Percentiles rank a stretch among this genome's conserved stretches.
Conservation (phyloP, 2,329 filamentous ascomycete species). For the Calcarisporium arbuscula region DNA sequence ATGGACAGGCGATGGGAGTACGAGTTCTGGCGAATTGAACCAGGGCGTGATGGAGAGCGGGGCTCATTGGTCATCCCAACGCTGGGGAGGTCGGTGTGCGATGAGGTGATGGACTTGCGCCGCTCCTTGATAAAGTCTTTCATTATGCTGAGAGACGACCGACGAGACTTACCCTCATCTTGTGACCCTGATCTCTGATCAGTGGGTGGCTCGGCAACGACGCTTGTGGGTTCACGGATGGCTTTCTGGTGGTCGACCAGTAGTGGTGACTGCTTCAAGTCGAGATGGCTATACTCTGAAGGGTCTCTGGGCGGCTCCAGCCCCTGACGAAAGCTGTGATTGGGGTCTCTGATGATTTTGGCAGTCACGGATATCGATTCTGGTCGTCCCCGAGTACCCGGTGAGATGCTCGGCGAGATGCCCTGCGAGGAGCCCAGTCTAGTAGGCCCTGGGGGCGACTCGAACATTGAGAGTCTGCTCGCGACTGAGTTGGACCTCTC, state of each 20-base stretch:
- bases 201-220: slow-evolving; percentile 30
- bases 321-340: slow-evolving; percentile 32
- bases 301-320: slow-evolving; percentile 35
- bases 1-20: slow-evolving; percentile 58
- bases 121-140: slow-evolving; percentile 57
- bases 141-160: slow-evolving; percentile 54
- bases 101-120: slow-evolving; percentile 43
- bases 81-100: slow-evolving; percentile 35
- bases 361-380: slow-evolving; percentile 88
- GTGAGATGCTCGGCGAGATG: slow-evolving; percentile 20
- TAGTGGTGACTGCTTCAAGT: slow-evolving; percentile 54
- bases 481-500: slow-evolving; percentile 49
- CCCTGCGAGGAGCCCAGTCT: too few species aligned
- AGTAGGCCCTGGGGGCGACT: slow-evolving; percentile 25
- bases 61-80: slow-evolving; percentile 23
- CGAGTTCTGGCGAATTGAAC: slow-evolving; percentile 36
- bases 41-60: slow-evolving; percentile 42
- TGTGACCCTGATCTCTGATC: slow-evolving; percentile 27
- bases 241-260: slow-evolving; percentile 48
- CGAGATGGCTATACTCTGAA: slow-evolving; percentile 39
- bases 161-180: slow-evolving; percentile 36
- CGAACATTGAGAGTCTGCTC: slow-evolving; percentile 50
- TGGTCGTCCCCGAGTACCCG: slow-evolving; percentile 42
- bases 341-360: slow-evolving; percentile 66
- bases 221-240: slow-evolving; percentile 19